Percentiles rank a stretch among this genome's conserved stretches.
These are phyloP conservation scores for Penicillium fuscoglaucum DNA, from an alignment of 2,329 filamentous ascomycete genomes.

Conservation along the genomic window DNA sequence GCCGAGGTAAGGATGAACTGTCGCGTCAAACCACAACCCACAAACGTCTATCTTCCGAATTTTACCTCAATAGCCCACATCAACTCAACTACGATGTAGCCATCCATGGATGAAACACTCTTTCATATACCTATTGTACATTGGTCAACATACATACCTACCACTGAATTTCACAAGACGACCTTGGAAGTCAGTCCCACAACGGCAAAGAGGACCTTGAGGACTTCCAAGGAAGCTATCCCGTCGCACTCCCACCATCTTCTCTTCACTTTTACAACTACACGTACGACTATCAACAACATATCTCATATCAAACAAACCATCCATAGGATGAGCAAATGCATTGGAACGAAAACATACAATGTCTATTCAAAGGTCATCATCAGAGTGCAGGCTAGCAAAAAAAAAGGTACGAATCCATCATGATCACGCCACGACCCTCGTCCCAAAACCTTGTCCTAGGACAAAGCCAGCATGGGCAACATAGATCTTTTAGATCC, in stretches of 20 bases:
- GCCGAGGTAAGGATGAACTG: neutral
- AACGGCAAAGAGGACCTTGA: constrained; percentile 3
- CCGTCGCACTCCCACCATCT: neutral
- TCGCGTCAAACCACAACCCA: neutral
- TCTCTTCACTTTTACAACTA: neutral
- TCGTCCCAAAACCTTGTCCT: constrained; percentile 4
- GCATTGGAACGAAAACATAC: constrained; percentile 23
- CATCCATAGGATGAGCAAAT: constrained; percentile 17
- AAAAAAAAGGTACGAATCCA: constrained; percentile 17
- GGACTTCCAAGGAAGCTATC: neutral
- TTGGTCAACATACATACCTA: neutral
- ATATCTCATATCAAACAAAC: neutral
- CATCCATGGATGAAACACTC: neutral
- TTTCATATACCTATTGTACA: neutral
- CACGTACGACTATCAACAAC: neutral
- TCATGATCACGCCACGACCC: constrained; percentile 16
- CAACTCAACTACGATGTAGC: neutral
- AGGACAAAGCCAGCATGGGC: neutral
- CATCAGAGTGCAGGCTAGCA: constrained; percentile 28
- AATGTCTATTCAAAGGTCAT: constrained; percentile 30
- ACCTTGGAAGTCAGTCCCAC: constrained; percentile 3
- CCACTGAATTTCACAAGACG: neutral
- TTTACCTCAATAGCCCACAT: neutral
- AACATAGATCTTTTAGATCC: constrained; percentile 4
- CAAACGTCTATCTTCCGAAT: neutral